Base-by-base conservation (phyloP, 2,329 filamentous ascomycete species). In the Stromatinia cepivora region DNA sequence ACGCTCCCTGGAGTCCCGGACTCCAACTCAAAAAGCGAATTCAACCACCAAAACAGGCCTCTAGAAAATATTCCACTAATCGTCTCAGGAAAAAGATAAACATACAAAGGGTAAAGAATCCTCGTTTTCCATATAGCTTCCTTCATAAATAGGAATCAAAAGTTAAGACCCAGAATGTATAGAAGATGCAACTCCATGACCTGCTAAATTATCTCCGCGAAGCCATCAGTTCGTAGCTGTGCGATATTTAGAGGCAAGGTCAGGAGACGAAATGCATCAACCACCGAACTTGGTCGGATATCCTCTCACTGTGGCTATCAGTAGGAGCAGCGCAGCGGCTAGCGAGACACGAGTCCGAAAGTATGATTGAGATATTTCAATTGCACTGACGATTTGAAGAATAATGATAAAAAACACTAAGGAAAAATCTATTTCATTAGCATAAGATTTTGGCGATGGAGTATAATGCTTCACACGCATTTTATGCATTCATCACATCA, bases 1-100 rank as follows among this genome's bases (percentile, higher is more conserved):
- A 92, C 58, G 90, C 88, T 4, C 92, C 92, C n/a, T n/a, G n/a
- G n/a, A n/a, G n/a, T n/a, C 39, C 85, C 85, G 74, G 93, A 91
- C 1, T n/a, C n/a, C n/a, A n/a, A n/a, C n/a, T 69, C 46, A 59
- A 81, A 79, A 9, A 81, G 70, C 8, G 71, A 71, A 52, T 79
- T 80, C 15, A 81, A 67, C 79, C 79, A 81, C 72, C 73, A 78
- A 69, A 79, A 79, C 45, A 80, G 68, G 22, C 75, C 73, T n/a
- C 77, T 76, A 45, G 71, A 75, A 61, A 78, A 77, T 7, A 81
- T 70, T 20, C 79, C 76, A 67, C 76, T 77, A 7, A 76, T 79
- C 31, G 77, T 75, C 54, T 81, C 79, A 0, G 72, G 71, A 13
- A 72, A 73, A 15, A 36, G 50, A 45, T 66, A 31, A 1, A 22